Percentiles rank a stretch among this genome's conserved stretches.
Evolutionary conservation across 2,329 filamentous ascomycete genomes (phyloP).

Genomic region (Diaporthe vaccinii): DNA sequence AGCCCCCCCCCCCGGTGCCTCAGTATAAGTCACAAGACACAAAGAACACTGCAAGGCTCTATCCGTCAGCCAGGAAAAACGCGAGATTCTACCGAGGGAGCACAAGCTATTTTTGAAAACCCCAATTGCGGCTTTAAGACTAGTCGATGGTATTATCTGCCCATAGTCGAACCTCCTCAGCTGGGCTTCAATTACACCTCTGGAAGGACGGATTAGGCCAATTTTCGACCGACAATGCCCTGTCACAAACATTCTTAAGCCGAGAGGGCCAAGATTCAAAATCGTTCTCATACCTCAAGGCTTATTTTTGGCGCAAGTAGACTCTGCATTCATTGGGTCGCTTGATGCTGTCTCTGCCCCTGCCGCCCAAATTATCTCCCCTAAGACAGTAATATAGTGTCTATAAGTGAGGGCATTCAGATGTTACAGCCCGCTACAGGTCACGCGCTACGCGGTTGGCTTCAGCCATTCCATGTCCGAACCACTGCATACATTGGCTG

Average conservation of each 20-base stretch:
- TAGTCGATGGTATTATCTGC: too few species aligned
- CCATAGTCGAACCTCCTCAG: neutral
- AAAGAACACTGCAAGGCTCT: neutral
- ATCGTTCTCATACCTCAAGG: neutral
- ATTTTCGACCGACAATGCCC: neutral
- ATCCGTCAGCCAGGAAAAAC: neutral
- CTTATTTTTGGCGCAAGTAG: neutral
- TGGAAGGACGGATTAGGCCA: neutral
- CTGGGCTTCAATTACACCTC: neutral
- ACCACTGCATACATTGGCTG: conserved; percentile 2
- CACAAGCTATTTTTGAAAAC: neutral
- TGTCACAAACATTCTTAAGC: too few species aligned
- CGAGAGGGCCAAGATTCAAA: neutral
- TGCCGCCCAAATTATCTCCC: neutral
- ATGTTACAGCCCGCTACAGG: neutral
- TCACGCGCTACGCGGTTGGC: neutral
- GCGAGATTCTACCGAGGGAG: neutral
- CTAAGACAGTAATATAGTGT: neutral
- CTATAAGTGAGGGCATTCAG: neutral
- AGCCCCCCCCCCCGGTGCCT: neutral
- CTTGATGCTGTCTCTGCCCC: neutral
- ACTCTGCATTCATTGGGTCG: neutral
- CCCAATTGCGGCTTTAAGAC: too few species aligned
- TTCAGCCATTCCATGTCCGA: conserved; percentile 21
- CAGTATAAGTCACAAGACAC: neutral